These are phyloP conservation scores for Allium cepa DNA, from an alignment of 106 monocot genomes.

Conservation along the genomic window DNA sequence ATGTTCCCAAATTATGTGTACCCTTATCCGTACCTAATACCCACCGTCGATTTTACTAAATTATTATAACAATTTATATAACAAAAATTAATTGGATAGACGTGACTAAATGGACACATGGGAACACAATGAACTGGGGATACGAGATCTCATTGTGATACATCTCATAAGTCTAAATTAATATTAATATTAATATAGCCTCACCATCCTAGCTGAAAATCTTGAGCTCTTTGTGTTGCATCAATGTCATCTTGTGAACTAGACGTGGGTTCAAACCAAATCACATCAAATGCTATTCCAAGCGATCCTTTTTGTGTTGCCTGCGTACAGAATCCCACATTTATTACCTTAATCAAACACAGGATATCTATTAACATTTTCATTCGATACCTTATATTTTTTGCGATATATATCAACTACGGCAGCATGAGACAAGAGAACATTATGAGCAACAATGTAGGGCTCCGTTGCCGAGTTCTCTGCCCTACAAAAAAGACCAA, in stretches of 20 bases:
- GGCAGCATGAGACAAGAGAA: constrained; percentile 54
- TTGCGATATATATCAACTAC: constrained; percentile 38
- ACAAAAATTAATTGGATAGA: too few species aligned
- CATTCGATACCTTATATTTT: constrained; percentile 43
- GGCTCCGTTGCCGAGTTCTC: constrained; percentile 69
- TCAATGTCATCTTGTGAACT: constrained; percentile 50
- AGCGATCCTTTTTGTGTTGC: constrained; percentile 38
- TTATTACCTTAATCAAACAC: background rate
- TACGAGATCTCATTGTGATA: too few species aligned
- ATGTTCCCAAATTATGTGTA: too few species aligned
- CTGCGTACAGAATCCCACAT: background rate
- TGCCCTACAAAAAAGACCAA: constrained; percentile 34
- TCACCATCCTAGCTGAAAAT: constrained; percentile 91
- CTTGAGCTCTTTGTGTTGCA: constrained; percentile 86
- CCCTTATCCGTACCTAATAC: too few species aligned
- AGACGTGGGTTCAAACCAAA: constrained; percentile 79
- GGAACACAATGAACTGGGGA: too few species aligned
- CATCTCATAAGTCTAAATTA: background rate
- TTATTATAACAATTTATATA: too few species aligned
- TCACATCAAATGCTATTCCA: constrained; percentile 86
- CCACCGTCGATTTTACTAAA: too few species aligned
- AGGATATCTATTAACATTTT: background rate
- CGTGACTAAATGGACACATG: too few species aligned
- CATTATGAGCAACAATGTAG: constrained; percentile 57
- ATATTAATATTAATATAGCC: constrained; percentile 1